Conservation (phyloP, 306 rosid species). For the Trifolium dubium region DNA sequence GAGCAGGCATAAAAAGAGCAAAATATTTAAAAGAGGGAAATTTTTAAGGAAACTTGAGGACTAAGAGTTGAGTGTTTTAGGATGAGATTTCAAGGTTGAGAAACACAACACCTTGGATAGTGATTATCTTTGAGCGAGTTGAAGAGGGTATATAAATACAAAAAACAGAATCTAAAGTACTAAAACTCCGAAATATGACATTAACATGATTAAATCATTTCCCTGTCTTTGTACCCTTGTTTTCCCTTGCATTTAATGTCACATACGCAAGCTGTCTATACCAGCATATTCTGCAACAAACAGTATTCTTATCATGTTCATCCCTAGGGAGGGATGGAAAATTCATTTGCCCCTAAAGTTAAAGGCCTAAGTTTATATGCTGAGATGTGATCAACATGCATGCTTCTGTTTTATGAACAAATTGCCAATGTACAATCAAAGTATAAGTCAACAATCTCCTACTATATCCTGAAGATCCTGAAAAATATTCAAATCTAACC, state of each 20-base stretch:
- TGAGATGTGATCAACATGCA: conserved; percentile 25
- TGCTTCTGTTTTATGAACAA: conserved; percentile 51
- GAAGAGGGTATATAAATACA: too few relatives aligned
- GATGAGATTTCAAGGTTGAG: too few relatives aligned
- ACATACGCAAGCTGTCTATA: not conserved
- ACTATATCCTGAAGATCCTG: conserved; percentile 31
- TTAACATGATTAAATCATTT: conserved; percentile 23
- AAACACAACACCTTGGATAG: too few relatives aligned
- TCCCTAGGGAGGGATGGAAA: conserved; percentile 6
- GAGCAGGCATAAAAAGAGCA: too few relatives aligned
- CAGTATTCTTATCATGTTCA: conserved; percentile 12
- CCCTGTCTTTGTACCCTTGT: conserved; percentile 21
- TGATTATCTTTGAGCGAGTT: too few relatives aligned
- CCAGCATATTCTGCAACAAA: not conserved
- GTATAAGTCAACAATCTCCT: conserved; percentile 35
- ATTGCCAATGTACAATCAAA: conserved; percentile 51
- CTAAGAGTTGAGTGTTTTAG: too few relatives aligned
- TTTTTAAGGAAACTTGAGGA: too few relatives aligned
- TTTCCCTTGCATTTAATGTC: conserved; percentile 17
- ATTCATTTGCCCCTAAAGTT: conserved; percentile 12
- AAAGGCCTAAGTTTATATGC: conserved; percentile 11
- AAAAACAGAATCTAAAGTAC: not conserved
- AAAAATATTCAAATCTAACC: conserved; percentile 43
- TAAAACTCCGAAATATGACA: not conserved
- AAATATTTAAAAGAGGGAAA: too few relatives aligned